Evolutionary conservation across 345 rosid genomes (phyloP), one percentile per base, ranked within the genome.

Genomic region (Noccaea caerulescens): DNA sequence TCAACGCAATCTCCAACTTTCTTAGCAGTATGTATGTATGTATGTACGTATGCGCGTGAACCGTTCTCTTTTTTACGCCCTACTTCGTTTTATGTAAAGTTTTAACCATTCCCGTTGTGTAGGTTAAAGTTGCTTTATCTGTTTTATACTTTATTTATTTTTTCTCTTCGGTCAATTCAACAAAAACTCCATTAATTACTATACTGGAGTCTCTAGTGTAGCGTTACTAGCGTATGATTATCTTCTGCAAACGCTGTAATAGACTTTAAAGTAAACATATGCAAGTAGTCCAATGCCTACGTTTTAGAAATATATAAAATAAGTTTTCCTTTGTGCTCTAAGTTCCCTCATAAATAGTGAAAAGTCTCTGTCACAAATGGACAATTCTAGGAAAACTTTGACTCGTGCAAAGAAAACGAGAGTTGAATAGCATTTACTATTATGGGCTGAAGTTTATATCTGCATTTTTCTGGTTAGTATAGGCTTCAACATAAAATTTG

Each of bases 1-100:
- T 58, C 60, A 66, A 73, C 38, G 54, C 67, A 73, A 66, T 73
- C 59, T 20, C 43, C 38, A 20, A n/a, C 54, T 65, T 73, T 65
- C n/a, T 10, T 20, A 20, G 23, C 23, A 20, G 2, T 20, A 20
- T 20, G 23, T 20, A 20, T 16, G 18, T 0, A 42, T 61, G 44
- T 58, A 33, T 18, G 8, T 59, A 50, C 12, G 63, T 14, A 20
- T 20, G 63, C 70, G 76, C 76, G 71, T 72, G 70, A 54, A 50
- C 9, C 45, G 6, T 38, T 58, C n/a, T 58, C 32, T 49, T 30
- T 3, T 1, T 32, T 33, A 23, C 42, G 62, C n/a, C 18, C 6
- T 18, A 43, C 45, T 33, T 53, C 63, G 45, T 55, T 59, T 5
- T 1, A 27, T 1, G 30, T 27, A 3, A 2, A 27, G 3, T 27